Conservation (phyloP, 257 asterid genomes). For the Solanum ossicruentum region DNA sequence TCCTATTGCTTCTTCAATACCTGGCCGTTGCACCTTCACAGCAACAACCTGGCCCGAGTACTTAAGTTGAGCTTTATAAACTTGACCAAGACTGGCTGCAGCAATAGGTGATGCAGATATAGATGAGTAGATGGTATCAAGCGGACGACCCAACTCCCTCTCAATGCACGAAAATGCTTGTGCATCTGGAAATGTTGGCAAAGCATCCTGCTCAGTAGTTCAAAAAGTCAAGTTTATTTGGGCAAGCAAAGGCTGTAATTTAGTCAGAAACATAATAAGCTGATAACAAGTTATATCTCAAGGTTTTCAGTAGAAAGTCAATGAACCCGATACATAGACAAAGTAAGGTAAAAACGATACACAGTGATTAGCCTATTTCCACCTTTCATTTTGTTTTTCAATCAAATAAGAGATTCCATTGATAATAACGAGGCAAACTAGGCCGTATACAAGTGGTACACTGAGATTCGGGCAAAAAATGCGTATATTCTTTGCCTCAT, state of each 20-base stretch:
- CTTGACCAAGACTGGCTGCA: conserved; percentile 99
- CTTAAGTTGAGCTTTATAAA: conserved; percentile 84
- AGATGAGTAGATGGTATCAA: conserved; percentile 65
- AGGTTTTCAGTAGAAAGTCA: neutral
- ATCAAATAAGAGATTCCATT: neutral
- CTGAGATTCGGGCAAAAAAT: neutral
- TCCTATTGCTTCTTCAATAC: conserved; percentile 90
- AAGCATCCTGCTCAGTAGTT: conserved; percentile 59
- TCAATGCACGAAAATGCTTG: conserved; percentile 95
- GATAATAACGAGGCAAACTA: neutral
- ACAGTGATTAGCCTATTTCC: neutral
- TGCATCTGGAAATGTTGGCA: conserved; percentile 96
- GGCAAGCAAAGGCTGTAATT: neutral
- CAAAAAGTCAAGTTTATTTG: neutral
- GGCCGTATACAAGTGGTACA: neutral
- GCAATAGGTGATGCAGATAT: conserved; percentile 95
- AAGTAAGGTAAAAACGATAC: neutral
- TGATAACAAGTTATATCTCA: neutral
- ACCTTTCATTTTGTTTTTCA: neutral
- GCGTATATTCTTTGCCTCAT: neutral
- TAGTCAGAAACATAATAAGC: neutral
- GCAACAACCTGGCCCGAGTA: conserved; percentile 85
- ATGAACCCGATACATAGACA: neutral
- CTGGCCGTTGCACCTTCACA: conserved; percentile 98
- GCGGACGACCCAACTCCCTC: conserved; percentile 66